Percentiles rank a stretch among this genome's conserved stretches.
Conservation (phyloP, 2,329 filamentous ascomycete genomes). For the Exophiala oligosperma region DNA sequence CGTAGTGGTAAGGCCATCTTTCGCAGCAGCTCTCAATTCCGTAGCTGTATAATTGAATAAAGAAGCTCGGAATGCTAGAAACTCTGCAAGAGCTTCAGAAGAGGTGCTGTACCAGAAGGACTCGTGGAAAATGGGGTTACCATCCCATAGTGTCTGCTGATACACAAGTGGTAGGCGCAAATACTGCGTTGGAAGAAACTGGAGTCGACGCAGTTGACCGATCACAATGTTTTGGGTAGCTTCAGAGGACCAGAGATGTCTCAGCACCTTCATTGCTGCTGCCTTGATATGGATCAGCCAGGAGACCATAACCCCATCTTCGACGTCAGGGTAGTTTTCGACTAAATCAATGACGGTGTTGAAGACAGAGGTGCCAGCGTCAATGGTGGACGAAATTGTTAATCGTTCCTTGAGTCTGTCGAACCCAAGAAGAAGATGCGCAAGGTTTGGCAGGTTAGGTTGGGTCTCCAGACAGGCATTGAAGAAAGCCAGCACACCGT, state of each 20-base stretch:
- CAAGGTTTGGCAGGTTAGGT: constrained; percentile 78
- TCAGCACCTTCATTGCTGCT: constrained; percentile 70
- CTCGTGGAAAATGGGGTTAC: constrained; percentile 57
- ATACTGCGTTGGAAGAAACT: constrained; percentile 77
- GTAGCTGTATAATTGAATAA: constrained; percentile 82
- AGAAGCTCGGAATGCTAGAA: constrained; percentile 73
- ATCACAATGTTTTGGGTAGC: constrained; percentile 75
- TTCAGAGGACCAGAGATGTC: constrained; percentile 79
- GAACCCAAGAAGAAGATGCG: constrained; percentile 88
- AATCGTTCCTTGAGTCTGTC: constrained; percentile 64
- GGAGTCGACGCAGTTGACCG: constrained; percentile 74
- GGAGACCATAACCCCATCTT: constrained; percentile 60
- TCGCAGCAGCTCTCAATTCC: constrained; percentile 76
- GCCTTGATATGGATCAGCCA: constrained; percentile 72
- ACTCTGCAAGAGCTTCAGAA: constrained; percentile 70
- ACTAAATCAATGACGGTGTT: constrained; percentile 76
- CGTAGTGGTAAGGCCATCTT: constrained; percentile 67
- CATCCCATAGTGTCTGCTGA: constrained; percentile 72
- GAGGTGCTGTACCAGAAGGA: constrained; percentile 70
- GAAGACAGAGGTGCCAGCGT: constrained; percentile 72
- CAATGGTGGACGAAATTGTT: constrained; percentile 59
- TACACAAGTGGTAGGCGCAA: constrained; percentile 70
- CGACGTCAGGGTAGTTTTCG: constrained; percentile 65
- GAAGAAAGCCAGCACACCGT: constrained; percentile 82
- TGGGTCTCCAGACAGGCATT: constrained; percentile 75